Conservation (phyloP, 139 green algal species). For the Zygnema cylindricum region DNA sequence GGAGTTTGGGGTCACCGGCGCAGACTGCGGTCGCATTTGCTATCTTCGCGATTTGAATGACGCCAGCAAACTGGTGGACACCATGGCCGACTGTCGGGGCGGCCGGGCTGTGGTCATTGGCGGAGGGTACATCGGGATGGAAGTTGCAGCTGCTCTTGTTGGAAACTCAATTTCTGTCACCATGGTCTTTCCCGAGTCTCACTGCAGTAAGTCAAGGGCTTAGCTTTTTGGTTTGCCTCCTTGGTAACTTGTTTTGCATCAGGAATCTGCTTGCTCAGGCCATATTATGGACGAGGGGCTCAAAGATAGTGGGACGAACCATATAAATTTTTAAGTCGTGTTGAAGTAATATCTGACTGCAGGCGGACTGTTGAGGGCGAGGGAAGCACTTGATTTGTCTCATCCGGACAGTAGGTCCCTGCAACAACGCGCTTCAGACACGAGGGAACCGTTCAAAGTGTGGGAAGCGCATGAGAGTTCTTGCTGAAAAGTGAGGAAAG, state of each 20-base stretch:
- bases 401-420: too few relatives aligned
- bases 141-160: conserved; percentile 73
- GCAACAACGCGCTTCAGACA: too few relatives aligned
- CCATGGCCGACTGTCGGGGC: conserved; percentile 62
- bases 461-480: too few relatives aligned
- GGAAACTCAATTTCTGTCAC: conserved; percentile 80
- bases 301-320: too few relatives aligned
- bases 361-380: too few relatives aligned
- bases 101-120: conserved; percentile 70
- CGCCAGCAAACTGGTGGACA: conserved; percentile 75
- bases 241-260: too few relatives aligned
- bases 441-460: too few relatives aligned
- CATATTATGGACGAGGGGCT: too few relatives aligned
- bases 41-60: conserved; percentile 86
- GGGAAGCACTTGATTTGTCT: too few relatives aligned
- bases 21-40: conserved; percentile 78
- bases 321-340: conserved; percentile 6
- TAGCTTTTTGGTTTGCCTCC: too few relatives aligned
- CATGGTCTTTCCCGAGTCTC: conserved; percentile 81
- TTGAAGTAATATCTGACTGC: neutral
- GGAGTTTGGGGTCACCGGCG: conserved; percentile 79
- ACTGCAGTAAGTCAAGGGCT: conserved; percentile 69
- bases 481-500: too few relatives aligned
- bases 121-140: conserved; percentile 92
- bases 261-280: too few relatives aligned